Base-by-base conservation (phyloP, 2,329 filamentous ascomycete species). In the Aspergillus sp. region DNA sequence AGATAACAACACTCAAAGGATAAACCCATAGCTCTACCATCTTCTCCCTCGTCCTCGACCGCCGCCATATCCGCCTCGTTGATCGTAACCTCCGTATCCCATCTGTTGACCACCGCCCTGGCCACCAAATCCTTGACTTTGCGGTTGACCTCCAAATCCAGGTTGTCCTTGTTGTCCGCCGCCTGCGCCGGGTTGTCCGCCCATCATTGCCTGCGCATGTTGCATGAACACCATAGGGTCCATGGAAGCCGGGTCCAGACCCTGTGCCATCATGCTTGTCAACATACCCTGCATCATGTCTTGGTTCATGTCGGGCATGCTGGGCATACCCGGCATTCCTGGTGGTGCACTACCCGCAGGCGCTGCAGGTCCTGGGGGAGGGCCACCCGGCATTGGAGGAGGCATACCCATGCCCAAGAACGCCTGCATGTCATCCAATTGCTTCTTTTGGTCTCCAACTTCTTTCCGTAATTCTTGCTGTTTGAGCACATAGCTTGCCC, bases 401-500 rank as follows among this genome's bases (percentile, higher is more conserved):
- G 72, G 71, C 52, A 75, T 66, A 10, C 65, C 72, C 58, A 74
- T 73, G 6, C 60, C 68, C 44, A 83, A 69, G 68, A 83, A 81
- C 34, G 71, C 73, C 53, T 82, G 77, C 73, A 84, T 79, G 48
- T 80, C 73, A 42, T 76, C 75, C 59, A 79, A 72, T 49, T 82
- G 75, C 42, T 74, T 87, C 73, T 91, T 95, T 69, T 94, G 90
- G 38, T 85, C 81, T 45, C 80, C 81, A 54, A 89, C 88, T 55
- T 91, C 88, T 52, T 81, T 81, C 12, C 86, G 81, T 58, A 96
- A 76, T 26, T 75, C 76, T 53, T 93, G 83, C 65, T 97, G 93
- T 61, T 95, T 94, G 47, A 89, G 76, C 29, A 90, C 90, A 65
- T 98, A 98, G 42, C 90, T 80, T 5, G 90, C 87, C 93, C 93